Conservation (phyloP, 768 basidiomycete species). For the Sporobolomyces phaffii region DNA sequence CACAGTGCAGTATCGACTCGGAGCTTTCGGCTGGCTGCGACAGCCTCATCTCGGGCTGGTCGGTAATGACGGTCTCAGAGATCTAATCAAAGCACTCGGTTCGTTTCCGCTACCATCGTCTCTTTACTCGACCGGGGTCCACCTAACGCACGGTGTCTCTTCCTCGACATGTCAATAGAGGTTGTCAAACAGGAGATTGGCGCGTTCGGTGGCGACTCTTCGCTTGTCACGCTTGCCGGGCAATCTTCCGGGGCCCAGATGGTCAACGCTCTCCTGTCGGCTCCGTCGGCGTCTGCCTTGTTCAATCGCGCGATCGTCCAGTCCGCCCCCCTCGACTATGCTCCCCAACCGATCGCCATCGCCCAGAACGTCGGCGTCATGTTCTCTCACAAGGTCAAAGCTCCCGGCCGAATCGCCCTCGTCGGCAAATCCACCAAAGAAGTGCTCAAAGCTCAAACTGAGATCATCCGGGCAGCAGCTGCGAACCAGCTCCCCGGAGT, state of each 20-base stretch:
- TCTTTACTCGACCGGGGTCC: background rate
- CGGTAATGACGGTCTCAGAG: conserved; percentile 64
- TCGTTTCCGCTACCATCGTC: background rate
- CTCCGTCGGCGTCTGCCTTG: conserved; percentile 62
- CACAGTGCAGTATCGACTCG: conserved; percentile 77
- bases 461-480: conserved; percentile 25
- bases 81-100: conserved; percentile 60
- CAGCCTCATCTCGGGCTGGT: conserved; percentile 33
- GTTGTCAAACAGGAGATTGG: conserved; percentile 60
- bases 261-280: conserved; percentile 68
- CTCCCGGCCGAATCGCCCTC: no score
- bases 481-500: background rate
- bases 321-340: conserved; percentile 67
- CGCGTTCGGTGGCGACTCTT: conserved; percentile 64
- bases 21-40: conserved; percentile 54
- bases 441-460: conserved; percentile 55
- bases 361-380: conserved; percentile 23
- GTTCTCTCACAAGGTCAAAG: conserved; percentile 40
- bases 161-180: conserved; percentile 43
- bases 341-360: conserved; percentile 29
- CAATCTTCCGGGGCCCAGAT: conserved; percentile 53
- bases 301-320: conserved; percentile 79
- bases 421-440: conserved; percentile 11
- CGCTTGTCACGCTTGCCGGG: conserved; percentile 51
- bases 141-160: background rate